Evolutionary conservation across 192 early-diverging fungal species (phyloP).

Genomic region (Coemansia sp.): DNA sequence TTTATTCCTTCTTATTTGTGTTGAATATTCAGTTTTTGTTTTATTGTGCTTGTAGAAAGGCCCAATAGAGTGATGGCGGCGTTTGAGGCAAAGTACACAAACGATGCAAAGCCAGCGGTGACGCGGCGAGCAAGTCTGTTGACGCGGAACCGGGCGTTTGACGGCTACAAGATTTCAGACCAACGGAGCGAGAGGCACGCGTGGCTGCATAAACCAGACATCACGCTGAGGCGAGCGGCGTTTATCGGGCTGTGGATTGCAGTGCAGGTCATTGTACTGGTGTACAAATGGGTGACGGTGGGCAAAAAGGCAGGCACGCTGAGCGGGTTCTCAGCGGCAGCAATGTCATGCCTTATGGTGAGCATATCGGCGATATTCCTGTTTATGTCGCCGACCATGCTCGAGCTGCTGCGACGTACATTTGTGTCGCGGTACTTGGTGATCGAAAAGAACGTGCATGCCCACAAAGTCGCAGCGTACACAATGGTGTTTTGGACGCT

Average conservation of each 20-base stretch:
- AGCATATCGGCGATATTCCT: constrained; percentile 61
- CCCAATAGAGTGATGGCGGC: not conserved
- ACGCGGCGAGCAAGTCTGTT: constrained; percentile 44
- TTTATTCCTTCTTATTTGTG: not conserved
- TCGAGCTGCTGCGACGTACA: constrained; percentile 73
- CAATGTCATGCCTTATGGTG: constrained; percentile 55
- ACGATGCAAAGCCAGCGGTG: constrained; percentile 4
- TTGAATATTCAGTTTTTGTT: not conserved
- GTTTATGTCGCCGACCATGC: constrained; percentile 78
- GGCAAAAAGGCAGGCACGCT: constrained; percentile 42
- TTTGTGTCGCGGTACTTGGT: constrained; percentile 68
- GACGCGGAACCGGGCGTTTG: constrained; percentile 51
- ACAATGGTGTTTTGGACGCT: constrained; percentile 69
- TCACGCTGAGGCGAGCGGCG: constrained; percentile 46
- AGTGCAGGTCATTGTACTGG: constrained; percentile 60
- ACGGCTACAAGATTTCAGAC: constrained; percentile 43
- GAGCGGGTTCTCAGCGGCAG: constrained; percentile 34
- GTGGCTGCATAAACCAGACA: constrained; percentile 38
- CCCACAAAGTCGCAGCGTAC: constrained; percentile 78
- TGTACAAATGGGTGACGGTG: constrained; percentile 60
- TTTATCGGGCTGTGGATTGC: constrained; percentile 62
- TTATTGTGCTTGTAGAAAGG: not conserved
- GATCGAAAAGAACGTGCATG: constrained; percentile 82
- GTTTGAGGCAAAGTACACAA: constrained; percentile 30
- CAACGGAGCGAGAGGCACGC: constrained; percentile 11